phyloP scores from a whole-genome alignment of 768 basidiomycete species.

The Termitomyces sp. region DNA sequence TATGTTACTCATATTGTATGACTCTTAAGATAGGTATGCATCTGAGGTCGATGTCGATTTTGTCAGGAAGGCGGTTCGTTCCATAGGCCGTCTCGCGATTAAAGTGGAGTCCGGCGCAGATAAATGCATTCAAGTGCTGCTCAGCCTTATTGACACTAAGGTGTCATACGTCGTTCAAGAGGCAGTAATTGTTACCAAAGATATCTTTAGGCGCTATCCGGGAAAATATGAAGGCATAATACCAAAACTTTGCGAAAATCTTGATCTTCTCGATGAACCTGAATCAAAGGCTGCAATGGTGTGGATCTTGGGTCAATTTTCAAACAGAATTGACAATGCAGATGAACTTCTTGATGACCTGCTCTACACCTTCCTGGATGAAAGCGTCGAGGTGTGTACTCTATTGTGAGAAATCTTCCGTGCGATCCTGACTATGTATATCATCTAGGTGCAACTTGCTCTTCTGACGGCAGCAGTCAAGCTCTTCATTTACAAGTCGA shows the following conservation, averaged over 20 bases:
- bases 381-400: conserved; percentile 77
- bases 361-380: conserved; percentile 83
- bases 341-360: conserved; percentile 94
- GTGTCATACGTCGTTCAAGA: conserved; percentile 97
- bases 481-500: conserved; percentile 86
- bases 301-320: conserved; percentile 97
- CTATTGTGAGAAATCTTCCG: not conserved
- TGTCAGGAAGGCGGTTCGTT: conserved; percentile 94
- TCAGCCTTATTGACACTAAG: conserved; percentile 86
- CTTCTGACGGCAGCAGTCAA: conserved; percentile 93
- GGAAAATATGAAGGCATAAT: conserved; percentile 97
- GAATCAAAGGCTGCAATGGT: conserved; percentile 97
- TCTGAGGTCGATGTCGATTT: conserved; percentile 98
- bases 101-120: conserved; percentile 90
- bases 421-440: not conserved
- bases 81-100: conserved; percentile 96
- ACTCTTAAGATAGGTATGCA: conserved; percentile 62
- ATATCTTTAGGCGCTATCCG: conserved; percentile 96
- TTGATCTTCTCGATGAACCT: conserved; percentile 90
- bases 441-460: conserved; percentile 83
- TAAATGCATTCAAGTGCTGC: conserved; percentile 80
- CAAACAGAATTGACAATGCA: conserved; percentile 91
- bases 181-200: conserved; percentile 94
- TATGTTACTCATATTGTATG: not conserved
- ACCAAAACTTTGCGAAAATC: conserved; percentile 85